Base-by-base conservation (phyloP, 805 yeast genomes). In the Komagataella pastoris region DNA sequence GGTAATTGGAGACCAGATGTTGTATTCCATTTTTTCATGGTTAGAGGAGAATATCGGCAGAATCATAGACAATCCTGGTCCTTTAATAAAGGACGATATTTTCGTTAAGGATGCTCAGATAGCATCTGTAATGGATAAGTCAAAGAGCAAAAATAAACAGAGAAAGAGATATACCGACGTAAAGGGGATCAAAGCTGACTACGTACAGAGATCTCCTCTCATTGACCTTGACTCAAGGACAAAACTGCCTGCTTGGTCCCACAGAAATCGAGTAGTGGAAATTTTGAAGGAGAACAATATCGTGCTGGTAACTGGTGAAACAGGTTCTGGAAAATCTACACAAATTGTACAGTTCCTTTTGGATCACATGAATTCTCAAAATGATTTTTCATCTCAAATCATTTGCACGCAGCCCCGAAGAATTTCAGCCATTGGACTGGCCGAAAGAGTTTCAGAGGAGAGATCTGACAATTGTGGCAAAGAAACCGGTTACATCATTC, bases 321-420 rank as follows among this genome's bases (percentile, higher is more conserved):
- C 98, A 0, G 98, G 98, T 58, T 90, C 97, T 1, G 98, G 98
- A 58, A 91, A 91, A 61, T 88, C 97, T 1, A 91, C 99, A 0
- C 99, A 91, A 63, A 80, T 88, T 4, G 96, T 88, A 5, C 99
- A 91, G 63, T 91, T 89, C 57, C 70, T 91, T 18, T 67, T 91
- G 17, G 98, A 91, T 62, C 72, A 80, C 45, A 59, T 87, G 53
- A 72, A 77, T 49, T 48, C 66, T 0, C 61, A 66, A 10, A 75
- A 76, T 0, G 77, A 77, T 54, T 82, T 73, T 55, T 64, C 67
- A 21, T 74, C 84, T 3, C 76, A 73, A 45, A 85, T 91, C 3
- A 69, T 91, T 1, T 89, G 97, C 66, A 89, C 97, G 0, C 98
- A 91, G 65, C 99, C 99, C 2, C 77, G 99, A 66, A 83, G 98